These are phyloP conservation scores for Fusarium sp. DNA, from an alignment of 2,329 filamentous ascomycete genomes.

Conservation along the genomic window DNA sequence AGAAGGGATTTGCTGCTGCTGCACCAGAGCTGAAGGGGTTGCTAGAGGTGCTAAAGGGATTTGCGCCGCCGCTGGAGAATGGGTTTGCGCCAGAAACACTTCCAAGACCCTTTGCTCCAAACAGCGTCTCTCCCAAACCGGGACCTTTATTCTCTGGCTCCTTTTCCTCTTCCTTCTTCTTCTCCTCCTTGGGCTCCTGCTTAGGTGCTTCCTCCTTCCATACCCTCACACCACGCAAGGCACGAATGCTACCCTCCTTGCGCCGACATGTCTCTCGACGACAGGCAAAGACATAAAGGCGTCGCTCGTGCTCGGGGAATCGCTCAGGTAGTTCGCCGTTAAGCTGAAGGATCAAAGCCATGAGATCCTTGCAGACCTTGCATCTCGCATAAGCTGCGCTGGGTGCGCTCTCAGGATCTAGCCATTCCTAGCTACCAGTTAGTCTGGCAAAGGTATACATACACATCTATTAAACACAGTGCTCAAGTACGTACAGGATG, in stretches of 20 bases:
- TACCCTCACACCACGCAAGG: constrained; percentile 74
- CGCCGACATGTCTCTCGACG: constrained; percentile 80
- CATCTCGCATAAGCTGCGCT: constrained; percentile 84
- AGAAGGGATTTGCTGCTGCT: constrained; percentile 44
- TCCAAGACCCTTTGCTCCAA: constrained; percentile 68
- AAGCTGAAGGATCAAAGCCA: constrained; percentile 88
- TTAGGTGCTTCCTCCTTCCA: constrained; percentile 52
- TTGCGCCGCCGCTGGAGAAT: constrained; percentile 65
- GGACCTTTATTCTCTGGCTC: constrained; percentile 50
- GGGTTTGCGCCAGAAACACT: constrained; percentile 62
- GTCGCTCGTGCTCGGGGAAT: constrained; percentile 87
- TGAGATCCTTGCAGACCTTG: constrained; percentile 84
- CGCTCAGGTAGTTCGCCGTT: constrained; percentile 89
- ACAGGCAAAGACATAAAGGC: constrained; percentile 89
- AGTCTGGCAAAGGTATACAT: constrained; percentile 20
- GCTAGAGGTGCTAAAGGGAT: constrained; percentile 57
- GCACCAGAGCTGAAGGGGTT: constrained; percentile 48
- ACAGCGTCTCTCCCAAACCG: constrained; percentile 74
- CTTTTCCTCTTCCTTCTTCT: constrained; percentile 45
- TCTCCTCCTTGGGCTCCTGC: constrained; percentile 43
- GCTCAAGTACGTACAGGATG: constrained; percentile 72
- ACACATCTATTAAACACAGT: neutral
- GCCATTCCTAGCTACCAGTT: constrained; percentile 74
- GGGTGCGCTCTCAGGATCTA: constrained; percentile 76
- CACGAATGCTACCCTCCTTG: constrained; percentile 84